Base-by-base conservation (phyloP, 495 filamentous ascomycete genomes). In the Neurospora sp. region DNA sequence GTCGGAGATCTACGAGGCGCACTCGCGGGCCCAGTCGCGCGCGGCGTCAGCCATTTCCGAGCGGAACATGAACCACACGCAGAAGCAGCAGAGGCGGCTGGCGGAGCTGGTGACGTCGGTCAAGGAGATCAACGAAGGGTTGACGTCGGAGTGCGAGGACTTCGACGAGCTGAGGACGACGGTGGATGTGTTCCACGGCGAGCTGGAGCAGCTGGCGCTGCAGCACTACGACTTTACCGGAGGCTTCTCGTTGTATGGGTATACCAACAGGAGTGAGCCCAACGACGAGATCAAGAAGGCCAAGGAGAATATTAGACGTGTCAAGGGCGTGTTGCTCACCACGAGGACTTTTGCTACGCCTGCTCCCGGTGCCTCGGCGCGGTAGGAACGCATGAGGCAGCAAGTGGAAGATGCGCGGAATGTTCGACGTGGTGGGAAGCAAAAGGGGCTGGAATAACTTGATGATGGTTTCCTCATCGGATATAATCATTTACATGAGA, bases 251-350 rank as follows among this genome's bases (percentile, higher is more conserved):
- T 75, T 84, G 70, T 83, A 81, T 68, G 84, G 79, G 18, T 68
- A 39, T 77, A 77, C 70, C 74, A 80, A 39, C 84, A 88, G 82
- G 83, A 82, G 74, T 70, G 88, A 90, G 77, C 80, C 81, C 4
- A 86, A 94, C 44, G 95, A 97, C 79, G 91, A 91, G 74, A 91
- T 97, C 73, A 86, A 88, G 38, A 88, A 85, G 78, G 88, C 96
- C 18, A 94, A 91, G 82, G 87, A 90, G 31, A 93, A 96, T 78
- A 97, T 99, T 73, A 85, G 94, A 69, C 88, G 93, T 74, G 89
- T 98, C n/a, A 99, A 99, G 85, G 95, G 96, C 20, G 91, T 94
- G 68, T 83, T 99, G 80, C 77, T 99, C 78, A 95, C 91, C 84
- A 90, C 94, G 20, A 85, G 89, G 78, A 89, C 83, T 73, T 90